Percentiles rank a stretch among this genome's conserved stretches.
Conservation (phyloP, 495 filamentous ascomycete genomes). For the Daldinia decipiens region DNA sequence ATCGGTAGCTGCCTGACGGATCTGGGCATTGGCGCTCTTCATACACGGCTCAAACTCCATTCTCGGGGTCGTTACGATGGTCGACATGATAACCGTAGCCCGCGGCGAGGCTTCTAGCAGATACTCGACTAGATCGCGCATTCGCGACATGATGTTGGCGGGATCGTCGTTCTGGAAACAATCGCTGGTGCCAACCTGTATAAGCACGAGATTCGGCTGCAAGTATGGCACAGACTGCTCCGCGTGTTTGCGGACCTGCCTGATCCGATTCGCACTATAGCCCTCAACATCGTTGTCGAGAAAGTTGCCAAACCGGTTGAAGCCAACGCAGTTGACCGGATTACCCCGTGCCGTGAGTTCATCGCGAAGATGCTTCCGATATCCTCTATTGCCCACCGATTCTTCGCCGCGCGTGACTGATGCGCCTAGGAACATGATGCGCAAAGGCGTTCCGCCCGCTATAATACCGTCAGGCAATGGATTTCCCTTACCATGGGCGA, state of each 20-base stretch:
- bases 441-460: conserved; percentile 37
- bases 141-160: conserved; percentile 37
- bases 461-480: conserved; percentile 23
- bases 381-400: conserved; percentile 45
- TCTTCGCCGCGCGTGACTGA: conserved; percentile 46
- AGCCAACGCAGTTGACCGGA: conserved; percentile 46
- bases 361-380: conserved; percentile 44
- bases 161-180: conserved; percentile 47
- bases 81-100: conserved; percentile 44
- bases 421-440: conserved; percentile 48
- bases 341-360: conserved; percentile 42
- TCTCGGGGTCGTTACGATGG: conserved; percentile 39
- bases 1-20: conserved; percentile 49
- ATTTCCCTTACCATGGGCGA: conserved; percentile 11
- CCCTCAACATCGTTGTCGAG: conserved; percentile 48
- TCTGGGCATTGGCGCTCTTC: conserved; percentile 45
- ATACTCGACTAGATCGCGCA: conserved; percentile 41
- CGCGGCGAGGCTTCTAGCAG: conserved; percentile 39
- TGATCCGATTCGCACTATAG: conserved; percentile 42
- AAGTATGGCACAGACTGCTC: conserved; percentile 41
- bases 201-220: conserved; percentile 44
- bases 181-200: conserved; percentile 48
- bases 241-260: conserved; percentile 37
- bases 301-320: conserved; percentile 48
- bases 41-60: conserved; percentile 47